Evolutionary conservation across 2,329 filamentous ascomycete genomes (phyloP).

Genomic region (Graphilbum fragrans): DNA sequence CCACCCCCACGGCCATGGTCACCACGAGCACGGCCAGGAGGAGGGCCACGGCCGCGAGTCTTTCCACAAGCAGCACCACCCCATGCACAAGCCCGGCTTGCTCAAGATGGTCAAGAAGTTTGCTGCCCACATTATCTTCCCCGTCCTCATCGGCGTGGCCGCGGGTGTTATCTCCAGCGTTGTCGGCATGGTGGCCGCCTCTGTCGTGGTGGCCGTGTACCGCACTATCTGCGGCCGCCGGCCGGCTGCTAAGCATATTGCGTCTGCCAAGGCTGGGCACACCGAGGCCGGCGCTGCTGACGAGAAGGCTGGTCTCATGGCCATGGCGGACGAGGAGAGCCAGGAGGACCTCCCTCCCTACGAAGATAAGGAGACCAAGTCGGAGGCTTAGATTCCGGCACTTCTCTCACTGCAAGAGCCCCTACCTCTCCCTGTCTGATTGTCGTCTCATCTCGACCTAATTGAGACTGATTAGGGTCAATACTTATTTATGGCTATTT

Average conservation of each 20-base stretch:
- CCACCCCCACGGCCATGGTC: constrained; percentile 3
- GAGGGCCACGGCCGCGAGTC: constrained; percentile 10
- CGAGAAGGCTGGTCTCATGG: constrained; percentile 40
- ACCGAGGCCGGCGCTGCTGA: constrained; percentile 25
- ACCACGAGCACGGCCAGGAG: constrained; percentile 8
- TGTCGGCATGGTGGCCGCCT: constrained; percentile 54
- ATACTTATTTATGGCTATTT: too few species aligned
- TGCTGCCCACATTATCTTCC: constrained; percentile 51
- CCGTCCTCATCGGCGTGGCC: constrained; percentile 55
- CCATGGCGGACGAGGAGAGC: constrained; percentile 14
- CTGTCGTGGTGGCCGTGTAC: constrained; percentile 46
- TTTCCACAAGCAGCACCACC: too few species aligned
- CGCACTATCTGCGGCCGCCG: constrained; percentile 35
- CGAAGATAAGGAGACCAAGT: constrained; percentile 15
- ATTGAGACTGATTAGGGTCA: too few species aligned
- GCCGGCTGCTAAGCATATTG: too few species aligned
- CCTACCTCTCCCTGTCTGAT: too few species aligned
- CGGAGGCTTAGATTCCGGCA: not conserved
- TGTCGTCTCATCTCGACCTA: too few species aligned
- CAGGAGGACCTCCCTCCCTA: constrained; percentile 7
- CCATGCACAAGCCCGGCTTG: constrained; percentile 23
- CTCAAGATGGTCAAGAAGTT: constrained; percentile 40
- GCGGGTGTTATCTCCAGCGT: constrained; percentile 57
- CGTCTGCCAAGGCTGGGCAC: constrained; percentile 19
- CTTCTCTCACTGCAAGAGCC: too few species aligned